Evolutionary conservation across 495 filamentous ascomycete species (phyloP).

Genomic region (Lepidopterella palustris): DNA sequence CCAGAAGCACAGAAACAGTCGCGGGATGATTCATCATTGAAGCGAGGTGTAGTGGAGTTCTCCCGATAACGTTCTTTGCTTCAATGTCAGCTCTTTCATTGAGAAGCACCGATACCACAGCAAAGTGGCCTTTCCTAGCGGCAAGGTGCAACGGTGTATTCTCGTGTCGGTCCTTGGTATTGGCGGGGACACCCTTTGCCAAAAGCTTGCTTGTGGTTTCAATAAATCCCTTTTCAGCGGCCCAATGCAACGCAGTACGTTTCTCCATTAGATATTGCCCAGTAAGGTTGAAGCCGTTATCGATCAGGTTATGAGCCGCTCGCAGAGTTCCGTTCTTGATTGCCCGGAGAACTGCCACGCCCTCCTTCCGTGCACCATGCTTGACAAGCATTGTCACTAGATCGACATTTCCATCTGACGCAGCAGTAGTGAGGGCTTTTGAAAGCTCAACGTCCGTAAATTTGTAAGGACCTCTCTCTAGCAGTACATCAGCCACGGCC

Average conservation of each 20-base stretch:
- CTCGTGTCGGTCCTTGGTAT: background rate
- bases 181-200: background rate
- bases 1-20: background rate
- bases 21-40: background rate
- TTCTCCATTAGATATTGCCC: conserved; percentile 1
- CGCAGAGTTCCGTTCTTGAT: background rate
- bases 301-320: conserved; percentile 1
- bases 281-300: conserved; percentile 3
- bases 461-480: background rate
- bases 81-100: background rate
- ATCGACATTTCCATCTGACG: background rate
- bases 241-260: conserved; percentile 9
- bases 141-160: conserved; percentile 4
- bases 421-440: background rate
- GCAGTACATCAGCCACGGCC: background rate
- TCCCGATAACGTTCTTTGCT: background rate
- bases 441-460: background rate
- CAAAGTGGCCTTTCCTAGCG: background rate
- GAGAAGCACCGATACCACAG: background rate
- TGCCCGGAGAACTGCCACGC: background rate
- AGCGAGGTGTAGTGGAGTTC: background rate
- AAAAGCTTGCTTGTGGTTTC: background rate
- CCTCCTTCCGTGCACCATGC: background rate
- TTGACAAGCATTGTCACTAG: background rate
- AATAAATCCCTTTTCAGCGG: background rate